Conservation (phyloP, 139 green algal genomes). For the Chlamydomonas asymmetrica region DNA sequence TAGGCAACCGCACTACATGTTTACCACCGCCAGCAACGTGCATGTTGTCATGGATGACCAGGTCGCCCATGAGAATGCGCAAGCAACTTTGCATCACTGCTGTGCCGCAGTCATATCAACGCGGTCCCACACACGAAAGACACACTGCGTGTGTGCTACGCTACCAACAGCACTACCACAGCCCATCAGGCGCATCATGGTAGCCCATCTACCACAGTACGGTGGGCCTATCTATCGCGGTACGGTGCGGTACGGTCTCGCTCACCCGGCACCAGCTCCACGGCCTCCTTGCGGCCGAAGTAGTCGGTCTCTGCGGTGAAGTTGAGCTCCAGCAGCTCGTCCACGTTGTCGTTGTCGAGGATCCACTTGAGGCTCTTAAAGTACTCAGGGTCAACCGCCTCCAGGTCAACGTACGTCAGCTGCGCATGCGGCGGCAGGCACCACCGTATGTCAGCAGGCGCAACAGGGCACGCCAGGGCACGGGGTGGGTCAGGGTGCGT, state of each 20-base stretch:
- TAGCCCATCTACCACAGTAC: too few relatives aligned
- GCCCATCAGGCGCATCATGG: too few relatives aligned
- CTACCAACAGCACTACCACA: too few relatives aligned
- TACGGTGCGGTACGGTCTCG: too few relatives aligned
- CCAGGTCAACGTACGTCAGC: constrained; percentile 93
- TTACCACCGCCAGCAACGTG: neutral
- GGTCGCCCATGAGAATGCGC: too few relatives aligned
- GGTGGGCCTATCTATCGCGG: too few relatives aligned
- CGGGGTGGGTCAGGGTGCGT: too few relatives aligned
- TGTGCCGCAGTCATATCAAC: neutral
- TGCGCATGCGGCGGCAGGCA: constrained; percentile 66
- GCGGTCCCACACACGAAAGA: neutral
- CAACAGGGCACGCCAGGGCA: too few relatives aligned
- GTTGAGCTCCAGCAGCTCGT: constrained; percentile 91
- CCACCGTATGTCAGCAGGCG: neutral
- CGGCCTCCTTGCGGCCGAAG: constrained; percentile 79
- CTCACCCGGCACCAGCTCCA: constrained; percentile 82
- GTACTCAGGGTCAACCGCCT: constrained; percentile 96
- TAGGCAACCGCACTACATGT: neutral
- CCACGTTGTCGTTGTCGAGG: constrained; percentile 94
- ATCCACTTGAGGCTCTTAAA: constrained; percentile 91
- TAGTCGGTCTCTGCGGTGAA: constrained; percentile 93
- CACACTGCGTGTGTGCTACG: too few relatives aligned
- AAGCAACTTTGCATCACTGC: neutral
- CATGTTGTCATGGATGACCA: neutral